Conservation (phyloP, 441 rosid species). For the Brassica balearica region DNA sequence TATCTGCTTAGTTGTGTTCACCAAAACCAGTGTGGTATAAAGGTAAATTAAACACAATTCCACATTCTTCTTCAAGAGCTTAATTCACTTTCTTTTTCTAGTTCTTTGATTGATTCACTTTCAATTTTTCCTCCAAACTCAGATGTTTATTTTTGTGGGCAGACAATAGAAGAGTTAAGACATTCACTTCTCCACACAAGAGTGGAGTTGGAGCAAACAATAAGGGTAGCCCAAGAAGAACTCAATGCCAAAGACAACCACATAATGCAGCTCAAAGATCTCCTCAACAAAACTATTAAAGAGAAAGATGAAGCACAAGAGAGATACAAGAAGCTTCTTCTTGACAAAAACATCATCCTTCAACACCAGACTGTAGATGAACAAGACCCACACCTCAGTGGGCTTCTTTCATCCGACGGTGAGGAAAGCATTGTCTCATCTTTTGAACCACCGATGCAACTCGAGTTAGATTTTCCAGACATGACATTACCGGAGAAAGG, state of each 20-base stretch:
- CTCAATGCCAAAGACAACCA: conserved; percentile 60
- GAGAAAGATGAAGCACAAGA: conserved; percentile 64
- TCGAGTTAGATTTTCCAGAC: conserved; percentile 40
- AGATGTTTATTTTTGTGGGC: neutral
- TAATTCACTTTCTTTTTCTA: neutral
- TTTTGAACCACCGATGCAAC: conserved; percentile 47
- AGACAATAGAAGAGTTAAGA: conserved; percentile 76
- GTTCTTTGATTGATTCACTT: neutral
- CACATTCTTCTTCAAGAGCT: conserved; percentile 4
- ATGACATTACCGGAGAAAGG: conserved; percentile 61
- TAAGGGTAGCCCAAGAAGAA: conserved; percentile 59
- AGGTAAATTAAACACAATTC: conserved; percentile 51
- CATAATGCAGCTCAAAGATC: conserved; percentile 51
- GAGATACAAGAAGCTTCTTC: conserved; percentile 54
- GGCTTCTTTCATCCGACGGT: conserved; percentile 74
- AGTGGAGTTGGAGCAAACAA: conserved; percentile 68
- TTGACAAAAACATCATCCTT: conserved; percentile 48
- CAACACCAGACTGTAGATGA: conserved; percentile 58
- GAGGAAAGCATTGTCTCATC: conserved; percentile 96
- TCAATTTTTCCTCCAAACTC: neutral
- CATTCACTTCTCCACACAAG: conserved; percentile 56
- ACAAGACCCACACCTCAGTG: conserved; percentile 48
- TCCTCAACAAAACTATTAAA: conserved; percentile 52
- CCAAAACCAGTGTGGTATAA: conserved; percentile 62
- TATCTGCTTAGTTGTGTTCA: conserved; percentile 63